Evolutionary conservation across 306 rosid species (phyloP).

Genomic region (Quercus suber): DNA sequence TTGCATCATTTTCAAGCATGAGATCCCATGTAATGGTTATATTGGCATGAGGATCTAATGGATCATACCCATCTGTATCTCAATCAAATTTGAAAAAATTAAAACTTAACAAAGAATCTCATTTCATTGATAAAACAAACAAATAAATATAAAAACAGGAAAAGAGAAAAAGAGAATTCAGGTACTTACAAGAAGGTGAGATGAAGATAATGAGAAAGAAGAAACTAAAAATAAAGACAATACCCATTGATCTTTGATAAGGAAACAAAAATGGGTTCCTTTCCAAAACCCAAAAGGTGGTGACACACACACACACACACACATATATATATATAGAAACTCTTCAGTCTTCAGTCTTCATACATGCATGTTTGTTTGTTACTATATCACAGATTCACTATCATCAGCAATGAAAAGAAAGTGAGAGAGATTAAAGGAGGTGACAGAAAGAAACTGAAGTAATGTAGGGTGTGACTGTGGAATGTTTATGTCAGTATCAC

Average conservation of each 20-base stretch:
- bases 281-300: background rate
- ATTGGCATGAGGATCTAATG: slow-evolving; percentile 65
- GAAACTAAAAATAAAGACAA: slow-evolving; percentile 23
- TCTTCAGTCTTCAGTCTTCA: background rate
- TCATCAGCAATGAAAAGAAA: background rate
- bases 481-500: too few relatives aligned
- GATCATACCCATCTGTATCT: slow-evolving; percentile 69
- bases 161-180: background rate
- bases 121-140: background rate
- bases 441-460: background rate
- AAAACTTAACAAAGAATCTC: background rate
- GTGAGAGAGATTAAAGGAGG: background rate
- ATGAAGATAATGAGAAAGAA: slow-evolving; percentile 28
- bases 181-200: slow-evolving; percentile 53
- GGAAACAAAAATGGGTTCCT: slow-evolving; percentile 20
- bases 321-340: background rate
- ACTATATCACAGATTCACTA: too few relatives aligned
- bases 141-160: background rate
- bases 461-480: background rate
- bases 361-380: background rate
- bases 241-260: slow-evolving; percentile 18
- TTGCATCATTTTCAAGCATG: slow-evolving; percentile 32
- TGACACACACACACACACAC: too few relatives aligned
- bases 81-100: background rate
- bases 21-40: slow-evolving; percentile 73